Evolutionary conservation across 208 protist genomes (phyloP).

Genomic region (Trypanosoma platydactyli): DNA sequence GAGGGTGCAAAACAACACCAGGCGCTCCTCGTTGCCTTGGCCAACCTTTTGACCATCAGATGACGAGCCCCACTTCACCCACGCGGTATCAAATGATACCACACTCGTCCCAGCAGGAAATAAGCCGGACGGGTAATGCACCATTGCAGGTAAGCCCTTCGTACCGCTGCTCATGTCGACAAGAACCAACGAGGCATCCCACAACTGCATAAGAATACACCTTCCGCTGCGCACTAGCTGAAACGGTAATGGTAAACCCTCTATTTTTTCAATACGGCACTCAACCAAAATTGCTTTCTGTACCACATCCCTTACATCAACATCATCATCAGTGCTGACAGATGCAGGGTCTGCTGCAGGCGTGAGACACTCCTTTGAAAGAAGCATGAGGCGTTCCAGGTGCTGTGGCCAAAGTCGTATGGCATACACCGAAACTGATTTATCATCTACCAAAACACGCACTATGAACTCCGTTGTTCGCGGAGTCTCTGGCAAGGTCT

Average conservation of each 20-base stretch:
- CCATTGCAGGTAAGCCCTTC: constrained; percentile 43
- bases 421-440: constrained; percentile 14
- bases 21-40: constrained; percentile 23
- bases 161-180: constrained; percentile 55
- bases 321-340: background rate
- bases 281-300: constrained; percentile 60
- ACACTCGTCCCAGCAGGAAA: constrained; percentile 65
- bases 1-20: constrained; percentile 62
- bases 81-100: constrained; percentile 62
- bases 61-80: constrained; percentile 29
- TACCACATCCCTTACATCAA: constrained; percentile 39
- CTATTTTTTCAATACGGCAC: constrained; percentile 47
- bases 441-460: constrained; percentile 55
- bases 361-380: constrained; percentile 16
- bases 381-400: constrained; percentile 16
- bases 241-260: constrained; percentile 31
- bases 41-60: background rate
- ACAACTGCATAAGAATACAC: constrained; percentile 68
- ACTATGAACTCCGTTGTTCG: constrained; percentile 65
- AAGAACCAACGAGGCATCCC: constrained; percentile 62
- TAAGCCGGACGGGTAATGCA: constrained; percentile 53
- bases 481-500: constrained; percentile 54
- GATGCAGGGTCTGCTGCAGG: background rate
- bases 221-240: constrained; percentile 59
- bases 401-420: background rate